Conservation (phyloP, 1,284 basidiomycete species). For the Pseudozyma hubeiensis region DNA sequence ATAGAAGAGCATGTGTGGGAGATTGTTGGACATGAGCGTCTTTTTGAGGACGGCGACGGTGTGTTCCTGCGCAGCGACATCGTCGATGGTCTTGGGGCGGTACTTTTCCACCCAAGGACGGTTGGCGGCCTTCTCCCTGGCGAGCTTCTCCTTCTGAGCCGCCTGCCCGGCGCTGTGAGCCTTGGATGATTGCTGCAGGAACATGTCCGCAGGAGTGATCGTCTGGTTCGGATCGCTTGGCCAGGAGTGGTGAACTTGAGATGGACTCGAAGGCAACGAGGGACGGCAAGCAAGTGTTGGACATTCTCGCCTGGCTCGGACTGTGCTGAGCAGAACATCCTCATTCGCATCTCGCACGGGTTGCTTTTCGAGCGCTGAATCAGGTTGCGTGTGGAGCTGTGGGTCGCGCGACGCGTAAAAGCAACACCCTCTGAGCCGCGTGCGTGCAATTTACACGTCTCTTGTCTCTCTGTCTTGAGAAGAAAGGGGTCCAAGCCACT, state of each 20-base stretch:
- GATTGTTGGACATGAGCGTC: conserved; percentile 89
- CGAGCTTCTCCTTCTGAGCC: conserved; percentile 46
- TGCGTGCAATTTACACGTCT: conserved; percentile 9
- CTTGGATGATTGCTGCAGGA: conserved; percentile 45
- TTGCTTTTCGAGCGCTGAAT: not conserved
- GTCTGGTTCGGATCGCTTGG: too few relatives aligned
- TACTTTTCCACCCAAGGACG: conserved; percentile 99
- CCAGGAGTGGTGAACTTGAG: too few relatives aligned
- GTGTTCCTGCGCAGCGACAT: conserved; percentile 96
- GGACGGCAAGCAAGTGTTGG: not conserved
- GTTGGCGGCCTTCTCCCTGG: conserved; percentile 66
- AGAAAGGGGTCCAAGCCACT: conserved; percentile 10
- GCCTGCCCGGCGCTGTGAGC: conserved; percentile 34
- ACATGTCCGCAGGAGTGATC: conserved; percentile 18
- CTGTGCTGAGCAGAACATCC: not conserved
- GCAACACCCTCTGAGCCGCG: not conserved
- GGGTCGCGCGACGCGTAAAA: conserved; percentile 44
- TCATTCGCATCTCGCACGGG: conserved; percentile 25
- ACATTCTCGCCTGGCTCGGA: not conserved
- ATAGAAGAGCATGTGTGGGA: conserved; percentile 99
- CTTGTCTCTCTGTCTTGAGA: not conserved
- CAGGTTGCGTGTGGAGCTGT: conserved; percentile 10
- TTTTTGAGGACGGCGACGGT: conserved; percentile 91
- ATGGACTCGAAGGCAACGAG: too few relatives aligned
- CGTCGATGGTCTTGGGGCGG: conserved; percentile 96